Evolutionary conservation across 2,329 filamentous ascomycete species (phyloP).

Genomic region (Dactylella cylindrospora): DNA sequence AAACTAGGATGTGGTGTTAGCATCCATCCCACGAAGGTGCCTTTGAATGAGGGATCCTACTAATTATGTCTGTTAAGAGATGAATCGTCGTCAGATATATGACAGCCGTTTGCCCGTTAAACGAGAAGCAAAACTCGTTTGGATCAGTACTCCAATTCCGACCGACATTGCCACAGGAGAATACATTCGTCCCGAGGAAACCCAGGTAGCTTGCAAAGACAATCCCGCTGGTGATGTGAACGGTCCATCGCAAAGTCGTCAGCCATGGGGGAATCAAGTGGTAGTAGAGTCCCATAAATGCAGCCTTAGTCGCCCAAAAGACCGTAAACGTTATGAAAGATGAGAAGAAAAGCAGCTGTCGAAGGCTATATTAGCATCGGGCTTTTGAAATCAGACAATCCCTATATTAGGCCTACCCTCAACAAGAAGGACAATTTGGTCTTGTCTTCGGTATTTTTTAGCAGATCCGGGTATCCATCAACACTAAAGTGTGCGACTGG

Average conservation of each 20-base stretch:
- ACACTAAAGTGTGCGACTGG: slow-evolving; percentile 39
- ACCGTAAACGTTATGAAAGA: slow-evolving; percentile 41
- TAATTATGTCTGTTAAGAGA: slow-evolving; percentile 37
- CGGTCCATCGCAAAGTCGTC: slow-evolving; percentile 19
- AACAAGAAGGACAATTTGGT: slow-evolving; percentile 21
- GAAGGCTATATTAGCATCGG: background rate
- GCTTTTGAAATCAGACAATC: background rate
- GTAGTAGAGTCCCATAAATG: slow-evolving; percentile 38
- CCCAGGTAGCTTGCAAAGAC: slow-evolving; percentile 38
- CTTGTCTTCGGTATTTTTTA: slow-evolving; percentile 21
- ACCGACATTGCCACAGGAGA: slow-evolving; percentile 34
- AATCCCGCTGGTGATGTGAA: slow-evolving; percentile 26
- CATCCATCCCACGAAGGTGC: background rate
- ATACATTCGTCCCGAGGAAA: slow-evolving; percentile 34
- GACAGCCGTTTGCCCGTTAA: slow-evolving; percentile 21
- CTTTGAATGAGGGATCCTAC: slow-evolving; percentile 3
- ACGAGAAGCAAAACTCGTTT: slow-evolving; percentile 34
- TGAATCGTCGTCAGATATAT: slow-evolving; percentile 39
- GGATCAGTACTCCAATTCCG: slow-evolving; percentile 40
- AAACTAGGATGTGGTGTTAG: slow-evolving; percentile 17
- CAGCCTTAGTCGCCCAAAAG: slow-evolving; percentile 38
- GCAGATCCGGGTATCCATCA: slow-evolving; percentile 18
- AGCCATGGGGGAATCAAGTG: slow-evolving; percentile 41
- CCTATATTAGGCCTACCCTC: slow-evolving; percentile 4
- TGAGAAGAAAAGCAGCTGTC: slow-evolving; percentile 37